phyloP scores from a whole-genome alignment of 148 eudicot species.

The Dysphania ambrosioides region DNA sequence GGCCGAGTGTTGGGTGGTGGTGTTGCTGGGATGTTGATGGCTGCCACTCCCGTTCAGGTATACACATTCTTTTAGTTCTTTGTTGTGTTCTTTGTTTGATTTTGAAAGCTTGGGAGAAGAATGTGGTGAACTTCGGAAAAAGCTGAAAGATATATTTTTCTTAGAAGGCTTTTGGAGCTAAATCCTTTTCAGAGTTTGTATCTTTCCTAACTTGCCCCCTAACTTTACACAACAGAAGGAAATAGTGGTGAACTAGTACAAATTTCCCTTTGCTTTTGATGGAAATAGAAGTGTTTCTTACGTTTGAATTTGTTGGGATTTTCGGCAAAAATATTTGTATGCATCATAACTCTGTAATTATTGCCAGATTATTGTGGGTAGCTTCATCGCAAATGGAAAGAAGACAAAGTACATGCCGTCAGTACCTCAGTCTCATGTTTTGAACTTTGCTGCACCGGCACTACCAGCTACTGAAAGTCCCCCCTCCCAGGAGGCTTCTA shows the following conservation, averaged over 20 bases:
- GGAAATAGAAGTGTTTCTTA: not conserved
- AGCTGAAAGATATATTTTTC: too few relatives aligned
- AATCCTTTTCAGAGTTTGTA: too few relatives aligned
- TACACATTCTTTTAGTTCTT: not conserved
- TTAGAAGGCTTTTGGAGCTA: too few relatives aligned
- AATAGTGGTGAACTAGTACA: too few relatives aligned
- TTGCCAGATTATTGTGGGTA: constrained; percentile 77
- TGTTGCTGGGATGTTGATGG: constrained; percentile 67
- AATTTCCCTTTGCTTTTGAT: too few relatives aligned
- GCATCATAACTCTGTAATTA: constrained; percentile 12
- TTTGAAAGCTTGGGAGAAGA: too few relatives aligned
- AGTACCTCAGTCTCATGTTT: constrained; percentile 35
- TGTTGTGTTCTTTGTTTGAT: not conserved
- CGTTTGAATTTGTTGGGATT: not conserved
- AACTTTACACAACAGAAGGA: not conserved
- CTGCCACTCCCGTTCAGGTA: constrained; percentile 88
- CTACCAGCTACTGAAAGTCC: constrained; percentile 45
- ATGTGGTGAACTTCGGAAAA: too few relatives aligned
- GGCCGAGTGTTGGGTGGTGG: constrained; percentile 87
- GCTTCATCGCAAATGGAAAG: constrained; percentile 80
- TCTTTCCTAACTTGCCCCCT: too few relatives aligned
- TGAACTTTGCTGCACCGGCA: constrained; percentile 34
- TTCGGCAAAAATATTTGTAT: too few relatives aligned
- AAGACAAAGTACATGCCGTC: constrained; percentile 68
- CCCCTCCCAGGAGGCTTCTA: constrained; percentile 64